Evolutionary conservation across 768 basidiomycete genomes (phyloP).

Genomic region (Leucosporidium yakuticum): DNA sequence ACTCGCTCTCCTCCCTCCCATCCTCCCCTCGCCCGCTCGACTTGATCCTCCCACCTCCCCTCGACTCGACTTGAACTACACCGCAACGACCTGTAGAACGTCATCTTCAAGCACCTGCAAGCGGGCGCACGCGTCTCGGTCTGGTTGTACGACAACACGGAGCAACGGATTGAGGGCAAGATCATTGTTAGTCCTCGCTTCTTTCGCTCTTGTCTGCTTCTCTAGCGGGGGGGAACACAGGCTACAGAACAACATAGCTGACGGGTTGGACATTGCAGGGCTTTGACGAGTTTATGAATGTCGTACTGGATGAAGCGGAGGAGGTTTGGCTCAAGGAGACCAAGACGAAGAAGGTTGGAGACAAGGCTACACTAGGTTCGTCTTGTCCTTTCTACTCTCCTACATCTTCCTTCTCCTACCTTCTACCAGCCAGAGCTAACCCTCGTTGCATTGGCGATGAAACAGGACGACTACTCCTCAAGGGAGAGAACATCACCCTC

Average conservation of each 20-base stretch:
- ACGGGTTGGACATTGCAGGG: too few relatives aligned
- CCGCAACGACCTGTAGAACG: conserved; percentile 57
- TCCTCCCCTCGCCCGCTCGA: background rate
- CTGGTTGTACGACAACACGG: conserved; percentile 95
- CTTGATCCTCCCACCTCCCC: background rate
- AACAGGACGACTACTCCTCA: conserved; percentile 85
- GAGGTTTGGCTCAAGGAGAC: conserved; percentile 66
- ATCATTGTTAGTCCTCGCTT: conserved; percentile 69
- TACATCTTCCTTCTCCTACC: background rate
- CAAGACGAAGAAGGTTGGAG: conserved; percentile 68
- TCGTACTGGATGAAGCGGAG: conserved; percentile 85
- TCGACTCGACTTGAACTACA: background rate
- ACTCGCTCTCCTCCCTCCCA: conserved; percentile 14
- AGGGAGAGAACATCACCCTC: conserved; percentile 97
- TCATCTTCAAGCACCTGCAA: conserved; percentile 96
- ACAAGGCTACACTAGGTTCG: conserved; percentile 74
- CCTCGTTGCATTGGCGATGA: too few relatives aligned
- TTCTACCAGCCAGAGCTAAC: background rate
- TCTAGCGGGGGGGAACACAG: too few relatives aligned
- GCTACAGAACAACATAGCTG: conserved; percentile 3
- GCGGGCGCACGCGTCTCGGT: conserved; percentile 51
- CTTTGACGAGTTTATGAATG: conserved; percentile 99
- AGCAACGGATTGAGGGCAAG: conserved; percentile 91
- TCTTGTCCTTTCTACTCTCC: conserved; percentile 12
- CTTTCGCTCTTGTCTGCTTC: too few relatives aligned